A percentile compares a stretch with the other conserved stretches of the same genome.
These are phyloP conservation scores for Pleodorina starrii DNA, from an alignment of 139 green algal genomes.

Conservation along the genomic window DNA sequence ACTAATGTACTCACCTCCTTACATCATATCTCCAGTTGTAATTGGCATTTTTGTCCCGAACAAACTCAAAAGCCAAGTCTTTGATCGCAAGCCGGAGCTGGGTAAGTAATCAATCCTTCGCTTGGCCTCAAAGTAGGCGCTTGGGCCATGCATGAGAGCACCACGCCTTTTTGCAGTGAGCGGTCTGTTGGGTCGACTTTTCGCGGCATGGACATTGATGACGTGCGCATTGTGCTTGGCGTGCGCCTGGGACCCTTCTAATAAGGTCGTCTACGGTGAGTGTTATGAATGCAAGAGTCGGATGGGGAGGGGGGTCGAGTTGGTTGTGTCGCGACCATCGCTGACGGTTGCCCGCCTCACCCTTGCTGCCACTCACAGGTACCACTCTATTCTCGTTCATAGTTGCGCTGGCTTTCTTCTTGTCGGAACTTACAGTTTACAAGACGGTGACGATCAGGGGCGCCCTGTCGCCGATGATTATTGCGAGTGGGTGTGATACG, in stretches of 20 bases:
- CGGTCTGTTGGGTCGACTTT: conserved; percentile 83
- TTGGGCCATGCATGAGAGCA: no score
- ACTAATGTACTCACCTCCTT: no score
- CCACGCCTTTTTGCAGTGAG: conserved; percentile 79
- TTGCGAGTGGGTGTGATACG: conserved; percentile 66
- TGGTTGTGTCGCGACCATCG: background rate
- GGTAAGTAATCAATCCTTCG: conserved; percentile 55
- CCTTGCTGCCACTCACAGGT: conserved; percentile 72
- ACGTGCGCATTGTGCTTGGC: conserved; percentile 88
- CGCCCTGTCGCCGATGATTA: conserved; percentile 76
- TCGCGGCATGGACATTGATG: conserved; percentile 87
- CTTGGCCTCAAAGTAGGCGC: background rate
- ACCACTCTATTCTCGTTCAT: conserved; percentile 87
- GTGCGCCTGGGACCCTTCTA: conserved; percentile 81
- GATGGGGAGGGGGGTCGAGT: no score
- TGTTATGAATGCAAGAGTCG: background rate
- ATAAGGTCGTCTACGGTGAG: conserved; percentile 84
- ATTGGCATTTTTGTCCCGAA: conserved; percentile 77
- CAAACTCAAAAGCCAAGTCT: conserved; percentile 82
- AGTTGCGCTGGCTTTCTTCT: conserved; percentile 83
- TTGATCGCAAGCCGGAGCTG: conserved; percentile 73
- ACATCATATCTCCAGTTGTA: conserved; percentile 73
- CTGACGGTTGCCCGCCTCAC: background rate
- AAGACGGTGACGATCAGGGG: conserved; percentile 77
- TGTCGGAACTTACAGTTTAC: conserved; percentile 80